These are phyloP conservation scores for Drechslera avenae DNA, from an alignment of 2,329 filamentous ascomycete genomes.

Conservation along the genomic window DNA sequence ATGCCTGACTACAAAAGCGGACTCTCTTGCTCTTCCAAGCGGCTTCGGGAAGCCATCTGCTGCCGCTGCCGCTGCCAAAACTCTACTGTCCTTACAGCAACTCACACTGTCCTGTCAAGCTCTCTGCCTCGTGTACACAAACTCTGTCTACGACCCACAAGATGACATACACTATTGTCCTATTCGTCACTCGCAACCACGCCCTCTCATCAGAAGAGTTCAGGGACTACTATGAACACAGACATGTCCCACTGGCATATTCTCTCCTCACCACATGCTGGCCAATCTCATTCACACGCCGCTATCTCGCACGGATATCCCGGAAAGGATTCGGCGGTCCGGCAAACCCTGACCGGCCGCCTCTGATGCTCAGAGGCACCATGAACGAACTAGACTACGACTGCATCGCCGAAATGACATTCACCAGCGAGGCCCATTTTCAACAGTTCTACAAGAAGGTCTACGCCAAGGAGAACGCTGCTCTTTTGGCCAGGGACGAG, in stretches of 20 bases:
- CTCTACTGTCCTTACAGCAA: background rate
- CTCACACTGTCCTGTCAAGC: no score
- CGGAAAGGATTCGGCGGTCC: constrained; percentile 35
- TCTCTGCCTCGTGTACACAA: background rate
- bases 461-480: constrained; percentile 29
- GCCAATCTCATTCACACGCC: constrained; percentile 30
- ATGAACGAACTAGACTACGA: constrained; percentile 34
- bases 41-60: constrained; percentile 16
- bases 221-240: constrained; percentile 35
- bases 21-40: constrained; percentile 7
- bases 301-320: constrained; percentile 33
- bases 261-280: constrained; percentile 26
- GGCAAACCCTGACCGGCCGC: constrained; percentile 31
- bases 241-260: constrained; percentile 32
- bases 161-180: constrained; percentile 35
- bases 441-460: constrained; percentile 33
- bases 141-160: background rate
- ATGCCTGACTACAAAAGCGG: constrained; percentile 16
- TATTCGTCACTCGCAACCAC: constrained; percentile 34
- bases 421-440: constrained; percentile 29
- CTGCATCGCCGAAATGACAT: constrained; percentile 33
- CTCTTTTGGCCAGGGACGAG: constrained; percentile 30
- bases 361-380: constrained; percentile 28
- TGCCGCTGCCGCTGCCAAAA: constrained; percentile 13
- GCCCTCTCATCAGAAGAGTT: constrained; percentile 32